Base-by-base conservation (phyloP, 768 basidiomycete genomes). In the Mycena vitilis region DNA sequence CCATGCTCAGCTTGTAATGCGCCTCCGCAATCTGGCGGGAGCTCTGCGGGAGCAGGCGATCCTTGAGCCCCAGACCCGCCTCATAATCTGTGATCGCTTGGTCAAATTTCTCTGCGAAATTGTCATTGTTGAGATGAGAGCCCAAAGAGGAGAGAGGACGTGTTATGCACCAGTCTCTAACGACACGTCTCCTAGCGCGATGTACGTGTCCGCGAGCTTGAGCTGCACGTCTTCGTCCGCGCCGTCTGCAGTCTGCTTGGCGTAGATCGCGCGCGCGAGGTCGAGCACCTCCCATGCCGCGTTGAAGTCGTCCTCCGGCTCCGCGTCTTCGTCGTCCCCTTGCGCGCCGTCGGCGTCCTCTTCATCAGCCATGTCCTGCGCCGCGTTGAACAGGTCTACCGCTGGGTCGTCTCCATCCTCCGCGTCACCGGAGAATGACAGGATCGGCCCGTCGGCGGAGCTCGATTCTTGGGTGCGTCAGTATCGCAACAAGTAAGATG, bases 241-340 rank as follows among this genome's bases (percentile, higher is more conserved):
- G 11, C 84, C 83, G 7, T 84, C 81, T 22, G 77, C 81, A 70
- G 82, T 82, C 68, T 86, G 85, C 78, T 91, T 92, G 71, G 90
- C 88, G 74, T 94, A 96, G 66, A 97, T 91, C 13, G 91, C 88
- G 47, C 96, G 86, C 23, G 97, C 96, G 63, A 97, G 89, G 73
- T 99, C 98, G n/a, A 99, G 84, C 4, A 97, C 91, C 76, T 98
- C 94, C 96, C 97, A 99, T 15, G 98, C 95, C 30, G 95, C 95
- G 72, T 97, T 98, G 78, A 98, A 98, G 75, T 99, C 98, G 73
- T 99, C 98, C 74, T 98, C 97, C 0, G 94, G 95, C 73, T 94
- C 95, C 5, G 77, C 92, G 15, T 90, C 92, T 5, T 20, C 92
- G 5, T 88, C 91, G 4, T 81, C 86, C 0, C 75, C 78, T 10